A percentile compares a stretch with the other conserved stretches of the same genome.
Conservation (phyloP, 768 basidiomycete species). For the Trametes elegans region DNA sequence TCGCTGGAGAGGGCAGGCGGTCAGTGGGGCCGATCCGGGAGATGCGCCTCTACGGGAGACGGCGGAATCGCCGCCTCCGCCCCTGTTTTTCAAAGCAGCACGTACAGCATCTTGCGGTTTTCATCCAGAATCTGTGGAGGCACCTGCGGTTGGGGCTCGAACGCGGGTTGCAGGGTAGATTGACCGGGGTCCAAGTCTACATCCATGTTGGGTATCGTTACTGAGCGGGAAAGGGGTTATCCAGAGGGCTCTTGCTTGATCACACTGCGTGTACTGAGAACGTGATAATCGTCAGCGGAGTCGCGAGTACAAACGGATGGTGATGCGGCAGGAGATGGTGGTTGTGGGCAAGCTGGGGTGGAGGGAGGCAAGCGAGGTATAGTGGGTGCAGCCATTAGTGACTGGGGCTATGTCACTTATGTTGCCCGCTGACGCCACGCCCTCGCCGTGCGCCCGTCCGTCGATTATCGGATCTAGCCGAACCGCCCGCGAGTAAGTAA, state of each 20-base stretch:
- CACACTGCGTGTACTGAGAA: background rate
- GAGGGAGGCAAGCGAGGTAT: slow-evolving; percentile 17
- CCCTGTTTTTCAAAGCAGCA: no score
- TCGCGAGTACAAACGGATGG: background rate
- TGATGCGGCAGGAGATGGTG: slow-evolving; percentile 8
- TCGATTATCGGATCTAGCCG: slow-evolving; percentile 28
- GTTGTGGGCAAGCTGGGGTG: slow-evolving; percentile 7
- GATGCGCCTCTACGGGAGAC: background rate
- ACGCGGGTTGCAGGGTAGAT: slow-evolving; percentile 33
- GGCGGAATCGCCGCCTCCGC: background rate
- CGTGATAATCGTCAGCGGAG: background rate
- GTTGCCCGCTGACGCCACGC: slow-evolving; percentile 26
- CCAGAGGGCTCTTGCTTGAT: background rate
- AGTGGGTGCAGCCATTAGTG: slow-evolving; percentile 20
- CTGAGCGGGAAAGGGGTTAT: background rate
- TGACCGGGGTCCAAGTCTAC: slow-evolving; percentile 57
- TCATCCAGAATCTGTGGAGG: slow-evolving; percentile 38
- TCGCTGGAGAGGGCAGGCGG: slow-evolving; percentile 48
- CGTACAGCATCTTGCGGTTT: slow-evolving; percentile 74
- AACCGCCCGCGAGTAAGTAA: background rate
- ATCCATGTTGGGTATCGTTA: slow-evolving; percentile 53
- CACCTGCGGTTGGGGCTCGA: slow-evolving; percentile 31
- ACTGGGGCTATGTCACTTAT: slow-evolving; percentile 19
- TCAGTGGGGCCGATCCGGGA: background rate
- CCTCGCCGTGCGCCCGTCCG: slow-evolving; percentile 21